phyloP scores from a whole-genome alignment of 2,329 filamentous ascomycete species.

The Trichophaea hybrida region DNA sequence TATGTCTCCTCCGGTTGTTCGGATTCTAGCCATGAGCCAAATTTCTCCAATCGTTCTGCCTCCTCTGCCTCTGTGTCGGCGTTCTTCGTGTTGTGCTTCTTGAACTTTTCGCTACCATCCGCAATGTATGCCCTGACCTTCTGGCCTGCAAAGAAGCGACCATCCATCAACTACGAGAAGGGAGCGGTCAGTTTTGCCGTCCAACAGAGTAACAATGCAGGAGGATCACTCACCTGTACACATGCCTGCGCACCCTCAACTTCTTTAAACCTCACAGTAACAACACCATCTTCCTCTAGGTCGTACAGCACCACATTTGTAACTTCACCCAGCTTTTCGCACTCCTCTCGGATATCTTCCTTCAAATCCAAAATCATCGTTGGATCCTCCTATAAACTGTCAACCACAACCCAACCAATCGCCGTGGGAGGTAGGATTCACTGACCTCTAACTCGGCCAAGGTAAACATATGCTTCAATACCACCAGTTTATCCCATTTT shows the following conservation, averaged over 20 bases:
- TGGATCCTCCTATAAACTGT: conserved; percentile 47
- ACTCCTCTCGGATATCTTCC: conserved; percentile 84
- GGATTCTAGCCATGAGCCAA: conserved; percentile 25
- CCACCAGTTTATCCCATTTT: conserved; percentile 64
- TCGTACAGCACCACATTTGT: conserved; percentile 89
- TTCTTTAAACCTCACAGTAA: conserved; percentile 67
- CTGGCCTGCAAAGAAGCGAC: conserved; percentile 61
- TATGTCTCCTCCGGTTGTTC: too few species aligned
- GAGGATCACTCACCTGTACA: conserved; percentile 34
- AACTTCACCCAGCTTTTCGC: conserved; percentile 68
- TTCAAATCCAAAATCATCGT: conserved; percentile 79
- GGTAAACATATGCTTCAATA: conserved; percentile 89
- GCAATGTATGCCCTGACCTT: conserved; percentile 57
- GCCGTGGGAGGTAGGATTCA: background rate
- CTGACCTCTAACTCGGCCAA: conserved; percentile 54
- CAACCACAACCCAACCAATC: background rate
- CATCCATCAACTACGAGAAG: conserved; percentile 48
- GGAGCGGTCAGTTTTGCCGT: background rate
- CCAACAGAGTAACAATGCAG: background rate
- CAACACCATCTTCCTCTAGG: conserved; percentile 67
- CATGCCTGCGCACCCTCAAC: conserved; percentile 57
- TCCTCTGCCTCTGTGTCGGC: conserved; percentile 37
- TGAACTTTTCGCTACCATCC: conserved; percentile 57
- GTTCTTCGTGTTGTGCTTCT: conserved; percentile 43
- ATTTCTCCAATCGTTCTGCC: conserved; percentile 29